phyloP scores from a whole-genome alignment of 1,284 basidiomycete genomes.

The Irpex sp. region DNA sequence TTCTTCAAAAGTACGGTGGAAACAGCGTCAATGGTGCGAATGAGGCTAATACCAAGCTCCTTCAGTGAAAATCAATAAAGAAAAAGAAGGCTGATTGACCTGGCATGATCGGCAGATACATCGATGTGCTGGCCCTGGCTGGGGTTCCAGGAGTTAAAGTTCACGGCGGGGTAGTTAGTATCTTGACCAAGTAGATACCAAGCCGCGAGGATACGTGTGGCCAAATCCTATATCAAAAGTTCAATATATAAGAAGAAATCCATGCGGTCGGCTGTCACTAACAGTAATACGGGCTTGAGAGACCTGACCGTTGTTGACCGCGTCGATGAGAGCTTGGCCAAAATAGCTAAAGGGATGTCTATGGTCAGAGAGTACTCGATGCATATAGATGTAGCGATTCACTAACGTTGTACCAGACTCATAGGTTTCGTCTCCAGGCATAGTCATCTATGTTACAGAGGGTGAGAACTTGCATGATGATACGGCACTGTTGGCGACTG shows the following conservation, averaged over 20 bases:
- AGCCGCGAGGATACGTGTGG: constrained; percentile 53
- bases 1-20: constrained; percentile 79
- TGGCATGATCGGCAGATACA: constrained; percentile 63
- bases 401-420: constrained; percentile 12
- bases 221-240: constrained; percentile 46
- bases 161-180: constrained; percentile 49
- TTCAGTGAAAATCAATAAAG: background rate
- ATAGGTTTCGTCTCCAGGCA: constrained; percentile 53
- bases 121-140: constrained; percentile 47
- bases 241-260: background rate
- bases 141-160: constrained; percentile 33
- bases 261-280: constrained; percentile 35
- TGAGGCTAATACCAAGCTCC: constrained; percentile 36
- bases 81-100: constrained; percentile 34
- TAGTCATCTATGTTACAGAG: constrained; percentile 40
- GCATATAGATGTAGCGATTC: background rate
- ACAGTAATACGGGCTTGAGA: constrained; percentile 14
- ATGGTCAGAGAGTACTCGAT: background rate
- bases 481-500: constrained; percentile 33
- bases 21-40: constrained; percentile 65
- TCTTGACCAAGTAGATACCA: constrained; percentile 67
- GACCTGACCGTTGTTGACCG: constrained; percentile 13
- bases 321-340: constrained; percentile 11
- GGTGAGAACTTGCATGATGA: constrained; percentile 24
- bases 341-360: constrained; percentile 13